Base-by-base conservation (phyloP, 129 eudicot species). In the Tagetes erecta region DNA sequence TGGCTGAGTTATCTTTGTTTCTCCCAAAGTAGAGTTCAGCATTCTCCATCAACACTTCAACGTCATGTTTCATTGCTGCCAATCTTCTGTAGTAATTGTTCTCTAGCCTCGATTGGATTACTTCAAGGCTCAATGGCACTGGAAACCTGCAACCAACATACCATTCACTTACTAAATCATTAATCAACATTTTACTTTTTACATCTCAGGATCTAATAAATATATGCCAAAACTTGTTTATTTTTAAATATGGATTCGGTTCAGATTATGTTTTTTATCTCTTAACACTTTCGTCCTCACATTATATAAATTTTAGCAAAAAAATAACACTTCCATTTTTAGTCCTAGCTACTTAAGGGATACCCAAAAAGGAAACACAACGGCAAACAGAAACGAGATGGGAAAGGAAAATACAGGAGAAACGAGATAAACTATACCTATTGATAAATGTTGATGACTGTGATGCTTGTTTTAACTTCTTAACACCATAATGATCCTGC, bases 401-500 rank as follows among this genome's bases (percentile, higher is more conserved):
- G 6, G 52, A 45, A 10, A 55, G 1, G 11, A 13, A 45, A 50
- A 51, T 6, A n/a, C 35, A 38, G 37, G 39, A 31, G 27, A 1
- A 3, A n/a, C 6, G 6, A 11, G 31, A 60, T 13, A 35, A 57
- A 1, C 30, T 38, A 37, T 83, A 87, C 98, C 89, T 90, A 79
- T 94, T 94, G 41, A 86, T 66, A 70, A 90, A 94, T 42, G 77
- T 80, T 1, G 89, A 67, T 81, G 80, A 81, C 79, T 83, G 92
- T 3, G 97, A 86, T 76, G 78, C 96, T 73, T 90, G 91, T 78
- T 74, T 86, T 78, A 94, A 64, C 77, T 86, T 94, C 68, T 77
- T 75, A 71, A 94, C 84, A 74, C 98, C 98, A 81, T 86, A 90
- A 69, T 76, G 79, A 82, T 94, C 98, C 98, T 94, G 90, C 76